Percentiles rank a stretch among this genome's conserved stretches.
Conservation (phyloP, 768 basidiomycete species). For the Leucosporidium creatinivorum region DNA sequence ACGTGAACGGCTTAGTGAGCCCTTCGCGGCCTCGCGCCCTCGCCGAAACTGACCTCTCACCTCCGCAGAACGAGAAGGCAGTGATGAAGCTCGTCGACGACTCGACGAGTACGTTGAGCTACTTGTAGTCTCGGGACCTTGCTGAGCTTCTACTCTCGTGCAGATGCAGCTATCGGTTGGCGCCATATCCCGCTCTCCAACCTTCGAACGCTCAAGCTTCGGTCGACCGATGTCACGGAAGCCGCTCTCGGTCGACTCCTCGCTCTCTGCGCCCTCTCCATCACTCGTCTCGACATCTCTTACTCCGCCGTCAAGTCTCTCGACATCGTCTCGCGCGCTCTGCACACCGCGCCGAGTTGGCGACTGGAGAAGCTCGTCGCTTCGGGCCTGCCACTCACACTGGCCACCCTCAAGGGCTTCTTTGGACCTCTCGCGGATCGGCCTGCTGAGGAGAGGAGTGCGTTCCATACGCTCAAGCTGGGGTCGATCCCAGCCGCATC, state of each 20-base stretch:
- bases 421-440: constrained; percentile 22
- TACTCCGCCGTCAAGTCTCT: constrained; percentile 28
- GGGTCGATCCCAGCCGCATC: constrained; percentile 19
- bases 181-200: constrained; percentile 25
- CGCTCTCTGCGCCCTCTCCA: constrained; percentile 22
- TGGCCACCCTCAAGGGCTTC: constrained; percentile 26
- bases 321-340: constrained; percentile 28
- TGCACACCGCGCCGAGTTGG: constrained; percentile 18
- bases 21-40: too few relatives aligned
- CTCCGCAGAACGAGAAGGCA: constrained; percentile 23
- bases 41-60: background rate
- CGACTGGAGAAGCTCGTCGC: constrained; percentile 32
- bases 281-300: constrained; percentile 35
- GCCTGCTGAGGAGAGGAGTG: background rate
- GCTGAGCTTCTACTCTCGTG: too few relatives aligned
- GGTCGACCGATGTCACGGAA: constrained; percentile 31
- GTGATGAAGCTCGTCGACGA: constrained; percentile 16
- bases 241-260: constrained; percentile 29
- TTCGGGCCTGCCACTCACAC: constrained; percentile 30
- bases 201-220: constrained; percentile 33
- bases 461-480: constrained; percentile 31
- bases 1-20: constrained; percentile 23
- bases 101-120: constrained; percentile 1
- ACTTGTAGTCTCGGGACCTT: too few relatives aligned
- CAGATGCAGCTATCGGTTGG: constrained; percentile 12